Conservation (phyloP, 2,329 filamentous ascomycete species). For the Dactylellina haptotyla region DNA sequence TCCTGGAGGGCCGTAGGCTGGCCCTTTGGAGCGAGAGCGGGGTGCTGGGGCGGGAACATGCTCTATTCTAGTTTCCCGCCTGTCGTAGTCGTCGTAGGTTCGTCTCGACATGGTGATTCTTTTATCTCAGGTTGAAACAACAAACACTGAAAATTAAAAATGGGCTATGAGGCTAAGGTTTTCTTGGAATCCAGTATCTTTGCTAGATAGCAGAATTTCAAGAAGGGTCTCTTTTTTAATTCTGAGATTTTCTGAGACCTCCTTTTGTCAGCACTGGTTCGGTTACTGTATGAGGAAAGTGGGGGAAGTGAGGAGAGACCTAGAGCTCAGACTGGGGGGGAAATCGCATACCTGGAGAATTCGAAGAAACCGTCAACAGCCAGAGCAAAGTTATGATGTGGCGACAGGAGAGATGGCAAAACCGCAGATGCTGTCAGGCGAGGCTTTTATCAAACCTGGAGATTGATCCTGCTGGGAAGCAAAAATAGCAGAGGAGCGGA, state of each 20-base stretch:
- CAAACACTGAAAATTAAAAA: no score
- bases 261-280: slow-evolving; percentile 30
- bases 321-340: slow-evolving; percentile 13
- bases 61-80: slow-evolving; percentile 35
- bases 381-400: neutral
- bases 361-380: neutral
- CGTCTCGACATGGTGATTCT: slow-evolving; percentile 48
- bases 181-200: no score
- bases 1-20: slow-evolving; percentile 31
- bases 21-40: slow-evolving; percentile 28
- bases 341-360: slow-evolving; percentile 25
- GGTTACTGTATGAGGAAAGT: slow-evolving; percentile 50
- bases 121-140: neutral
- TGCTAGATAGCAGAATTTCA: neutral
- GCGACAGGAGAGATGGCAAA: slow-evolving; percentile 1
- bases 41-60: slow-evolving; percentile 11
- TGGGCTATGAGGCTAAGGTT: no score
- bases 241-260: slow-evolving; percentile 7
- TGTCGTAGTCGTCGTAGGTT: slow-evolving; percentile 45
- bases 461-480: slow-evolving; percentile 35
- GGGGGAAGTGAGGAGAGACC: slow-evolving; percentile 30
- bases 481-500: slow-evolving; percentile 41
- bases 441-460: slow-evolving; percentile 27
- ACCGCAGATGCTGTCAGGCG: neutral
- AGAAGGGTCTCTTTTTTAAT: neutral